Base-by-base conservation (phyloP, 2,329 filamentous ascomycete species). In the Aspergillus felis region DNA sequence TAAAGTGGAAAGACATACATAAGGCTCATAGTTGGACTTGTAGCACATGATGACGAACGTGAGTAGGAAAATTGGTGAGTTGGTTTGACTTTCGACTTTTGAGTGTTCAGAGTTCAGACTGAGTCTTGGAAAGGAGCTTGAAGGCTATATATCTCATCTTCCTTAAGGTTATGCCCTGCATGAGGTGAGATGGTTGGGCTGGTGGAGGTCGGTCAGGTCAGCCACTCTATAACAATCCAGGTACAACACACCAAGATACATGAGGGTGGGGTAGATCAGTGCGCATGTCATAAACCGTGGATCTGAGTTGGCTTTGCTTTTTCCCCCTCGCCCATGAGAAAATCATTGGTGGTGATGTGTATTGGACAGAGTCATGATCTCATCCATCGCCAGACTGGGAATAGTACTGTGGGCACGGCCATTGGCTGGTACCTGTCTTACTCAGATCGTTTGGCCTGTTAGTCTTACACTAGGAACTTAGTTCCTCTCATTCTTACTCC, bases 11-110 rank as follows among this genome's bases (percentile, higher is more conserved):
- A 22, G 41, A 71, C 72, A 63, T 62, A 74, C 73, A 53, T 74
- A 73, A 51, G 72, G 66, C 57, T 75, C 71, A 56, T 74, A 75
- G 67, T 75, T 75, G 62, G 67, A 70, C 52, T 72, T 74, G 69
- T 75, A 75, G 48, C 63, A 64, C 70, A 73, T 75, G 46, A 46
- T 71, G 60, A 53, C 41, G 44, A 44, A 53, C 27, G 53, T 51
- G 41, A 48, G 35, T 22, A 42, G 24, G 14, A 47, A 41, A 42
- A 47, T 22, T 10, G 17, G 22, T n/a, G 24, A 14, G 38, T 9
- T 44, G 24, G 20, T 29, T 28, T 47, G 20, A 10, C n/a, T 57
- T 51, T 46, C 57, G 55, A 27, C 32, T 38, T 35, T 38, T 38
- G 32, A 38, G 48, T 4, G 32, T 50, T 35, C 46, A 57, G 12